A percentile compares a stretch with the other conserved stretches of the same genome.
These are phyloP conservation scores for Metarhizium sp. DNA, from an alignment of 2,329 filamentous ascomycete genomes.

Conservation along the genomic window DNA sequence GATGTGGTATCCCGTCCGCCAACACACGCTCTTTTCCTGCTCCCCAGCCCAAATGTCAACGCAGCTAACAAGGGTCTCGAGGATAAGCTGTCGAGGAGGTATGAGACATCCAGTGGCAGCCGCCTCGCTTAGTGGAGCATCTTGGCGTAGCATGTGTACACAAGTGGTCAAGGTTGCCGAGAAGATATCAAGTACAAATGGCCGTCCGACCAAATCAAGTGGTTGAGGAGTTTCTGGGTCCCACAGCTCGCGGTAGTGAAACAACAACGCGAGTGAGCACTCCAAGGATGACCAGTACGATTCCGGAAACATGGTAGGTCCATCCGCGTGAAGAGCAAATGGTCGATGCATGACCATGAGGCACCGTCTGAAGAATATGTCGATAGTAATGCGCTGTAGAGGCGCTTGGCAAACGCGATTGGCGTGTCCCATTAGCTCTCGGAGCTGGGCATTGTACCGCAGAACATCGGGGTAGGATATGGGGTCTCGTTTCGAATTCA, in stretches of 20 bases:
- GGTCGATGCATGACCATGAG: slow-evolving; percentile 27
- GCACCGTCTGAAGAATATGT: slow-evolving; percentile 24
- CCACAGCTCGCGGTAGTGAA: slow-evolving; percentile 27
- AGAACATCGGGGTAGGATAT: slow-evolving; percentile 24
- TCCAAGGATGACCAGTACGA: slow-evolving; percentile 28
- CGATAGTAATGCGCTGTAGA: slow-evolving; percentile 23
- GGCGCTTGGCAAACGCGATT: slow-evolving; percentile 17
- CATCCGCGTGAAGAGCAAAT: slow-evolving; percentile 24
- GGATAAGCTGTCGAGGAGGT: slow-evolving; percentile 24
- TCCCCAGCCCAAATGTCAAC: slow-evolving; percentile 26
- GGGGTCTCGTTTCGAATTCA: slow-evolving; percentile 22
- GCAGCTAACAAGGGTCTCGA: slow-evolving; percentile 23
- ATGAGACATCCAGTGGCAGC: slow-evolving; percentile 18
- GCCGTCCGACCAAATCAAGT: slow-evolving; percentile 22
- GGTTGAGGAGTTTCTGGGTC: slow-evolving; percentile 15
- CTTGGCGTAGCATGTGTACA: slow-evolving; percentile 24
- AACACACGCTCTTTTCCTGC: slow-evolving; percentile 25
- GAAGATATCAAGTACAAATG: slow-evolving; percentile 26
- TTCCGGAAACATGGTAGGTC: slow-evolving; percentile 22
- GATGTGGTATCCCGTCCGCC: slow-evolving; percentile 23
- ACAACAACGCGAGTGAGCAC: slow-evolving; percentile 24
- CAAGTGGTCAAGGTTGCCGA: slow-evolving; percentile 23
- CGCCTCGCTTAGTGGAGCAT: slow-evolving; percentile 21
- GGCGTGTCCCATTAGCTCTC: slow-evolving; percentile 22
- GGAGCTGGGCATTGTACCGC: slow-evolving; percentile 21